Conservation (phyloP, 805 yeast genomes). For the Saccharomycopsis lassenensis region DNA sequence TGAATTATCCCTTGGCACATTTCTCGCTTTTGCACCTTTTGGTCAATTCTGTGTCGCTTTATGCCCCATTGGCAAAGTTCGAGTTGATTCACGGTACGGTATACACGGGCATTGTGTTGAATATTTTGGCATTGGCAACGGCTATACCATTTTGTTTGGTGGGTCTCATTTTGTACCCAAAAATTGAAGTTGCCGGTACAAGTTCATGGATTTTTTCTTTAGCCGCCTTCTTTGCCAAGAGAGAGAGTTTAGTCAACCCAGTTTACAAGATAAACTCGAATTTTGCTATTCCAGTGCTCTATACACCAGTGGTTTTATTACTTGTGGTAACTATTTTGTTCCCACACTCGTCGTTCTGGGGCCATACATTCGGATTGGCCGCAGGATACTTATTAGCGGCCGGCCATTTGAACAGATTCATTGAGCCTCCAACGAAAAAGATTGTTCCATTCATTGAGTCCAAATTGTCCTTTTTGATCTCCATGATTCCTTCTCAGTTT, state of each 20-base stretch:
- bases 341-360: constrained; percentile 62
- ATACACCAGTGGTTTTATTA: constrained; percentile 45
- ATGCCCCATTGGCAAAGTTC: constrained; percentile 50
- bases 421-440: constrained; percentile 51
- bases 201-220: constrained; percentile 69
- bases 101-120: constrained; percentile 71
- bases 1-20: constrained; percentile 69
- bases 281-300: constrained; percentile 44
- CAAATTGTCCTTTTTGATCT: constrained; percentile 39
- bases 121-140: constrained; percentile 56
- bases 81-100: constrained; percentile 75
- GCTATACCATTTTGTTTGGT: constrained; percentile 52
- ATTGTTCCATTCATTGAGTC: constrained; percentile 55
- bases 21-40: constrained; percentile 47
- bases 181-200: constrained; percentile 50
- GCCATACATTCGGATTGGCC: constrained; percentile 57
- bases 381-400: constrained; percentile 55
- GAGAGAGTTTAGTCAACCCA: constrained; percentile 32
- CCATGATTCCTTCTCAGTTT: constrained; percentile 41
- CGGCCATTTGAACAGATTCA: constrained; percentile 45
- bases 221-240: constrained; percentile 46
- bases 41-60: constrained; percentile 45
- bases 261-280: constrained; percentile 30
- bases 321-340: constrained; percentile 38
- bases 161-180: constrained; percentile 40